Conservation (phyloP, 1,139 yeast species). For the Debaryomyces nepalensis region DNA sequence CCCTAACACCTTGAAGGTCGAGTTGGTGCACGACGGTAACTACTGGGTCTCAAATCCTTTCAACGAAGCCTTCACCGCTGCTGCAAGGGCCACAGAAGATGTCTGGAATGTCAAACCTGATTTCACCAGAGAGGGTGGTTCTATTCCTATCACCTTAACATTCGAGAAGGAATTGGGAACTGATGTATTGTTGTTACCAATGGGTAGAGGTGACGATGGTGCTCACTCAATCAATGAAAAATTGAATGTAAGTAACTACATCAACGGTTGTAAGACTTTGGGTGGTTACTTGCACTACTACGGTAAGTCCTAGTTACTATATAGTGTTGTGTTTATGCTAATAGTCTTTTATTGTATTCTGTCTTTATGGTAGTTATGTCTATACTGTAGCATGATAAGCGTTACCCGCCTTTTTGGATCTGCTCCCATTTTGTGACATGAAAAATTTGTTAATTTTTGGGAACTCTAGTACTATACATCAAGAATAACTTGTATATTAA, state of each 20-base stretch:
- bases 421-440: constrained; percentile 9
- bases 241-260: constrained; percentile 83
- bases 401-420: constrained; percentile 12
- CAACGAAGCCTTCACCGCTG: constrained; percentile 92
- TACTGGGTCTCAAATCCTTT: constrained; percentile 97
- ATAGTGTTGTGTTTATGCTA: constrained; percentile 3
- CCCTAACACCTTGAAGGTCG: constrained; percentile 73
- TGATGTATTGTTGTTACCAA: constrained; percentile 85
- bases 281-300: constrained; percentile 93
- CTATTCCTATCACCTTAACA: constrained; percentile 92
- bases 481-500: constrained; percentile 4
- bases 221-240: constrained; percentile 98
- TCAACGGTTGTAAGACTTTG: constrained; percentile 91
- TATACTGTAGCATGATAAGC: neutral
- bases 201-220: constrained; percentile 99
- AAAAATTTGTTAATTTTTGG: constrained; percentile 12
- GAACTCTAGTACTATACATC: neutral
- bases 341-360: neutral
- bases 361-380: neutral
- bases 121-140: constrained; percentile 97
- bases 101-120: constrained; percentile 97
- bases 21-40: constrained; percentile 89
- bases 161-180: constrained; percentile 87
- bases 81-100: constrained; percentile 88
- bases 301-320: constrained; percentile 40